Base-by-base conservation (phyloP, 768 basidiomycete genomes). In the Suillus tomentosus region DNA sequence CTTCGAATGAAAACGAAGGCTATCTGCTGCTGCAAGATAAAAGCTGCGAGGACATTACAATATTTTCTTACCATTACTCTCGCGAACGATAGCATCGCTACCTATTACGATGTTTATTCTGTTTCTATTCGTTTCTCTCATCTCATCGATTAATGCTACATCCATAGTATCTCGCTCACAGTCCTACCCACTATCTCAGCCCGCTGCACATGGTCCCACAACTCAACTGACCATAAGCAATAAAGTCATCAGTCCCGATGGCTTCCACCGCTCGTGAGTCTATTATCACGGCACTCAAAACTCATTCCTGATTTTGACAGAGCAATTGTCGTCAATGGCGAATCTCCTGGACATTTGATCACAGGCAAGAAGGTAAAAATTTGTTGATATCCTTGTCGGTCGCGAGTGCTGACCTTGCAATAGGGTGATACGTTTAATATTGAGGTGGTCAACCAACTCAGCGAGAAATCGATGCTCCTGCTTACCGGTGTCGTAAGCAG, bases 381-480 rank as follows among this genome's bases (percentile, higher is more conserved):
- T 47, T 62, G n/a, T 57, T 8, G 13, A 17, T 1, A 17, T 19
- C 31, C 47, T 10, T 5, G 24, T 47, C 40, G 42, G 7, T 19
- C 47, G n/a, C 19, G 56, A 43, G 43, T 66, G 40, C 34, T 56
- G 45, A 63, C 53, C 22, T 60, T 36, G 31, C 77, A 73, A 3
- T 53, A 73, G 72, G 80, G 81, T 3, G 74, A 79, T 48, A 62
- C 64, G 39, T 79, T 84, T 64, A 61, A 64, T 31, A 67, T 87
- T 47, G 82, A 83, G 47, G 82, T 87, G n/a, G 66, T 78, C 9
- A 80, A 87, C 64, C n/a, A 66, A n/a, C 72, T 86, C 34, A 76
- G 71, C 2, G 80, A 86, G 40, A 69, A 71, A 1, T 74, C 80
- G 0, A 85, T 87, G 85, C 65, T 80, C 27, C 31, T 31, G 31